Evolutionary conservation across 2,329 filamentous ascomycete species (phyloP).

Genomic region (Paecilomyces sp.): DNA sequence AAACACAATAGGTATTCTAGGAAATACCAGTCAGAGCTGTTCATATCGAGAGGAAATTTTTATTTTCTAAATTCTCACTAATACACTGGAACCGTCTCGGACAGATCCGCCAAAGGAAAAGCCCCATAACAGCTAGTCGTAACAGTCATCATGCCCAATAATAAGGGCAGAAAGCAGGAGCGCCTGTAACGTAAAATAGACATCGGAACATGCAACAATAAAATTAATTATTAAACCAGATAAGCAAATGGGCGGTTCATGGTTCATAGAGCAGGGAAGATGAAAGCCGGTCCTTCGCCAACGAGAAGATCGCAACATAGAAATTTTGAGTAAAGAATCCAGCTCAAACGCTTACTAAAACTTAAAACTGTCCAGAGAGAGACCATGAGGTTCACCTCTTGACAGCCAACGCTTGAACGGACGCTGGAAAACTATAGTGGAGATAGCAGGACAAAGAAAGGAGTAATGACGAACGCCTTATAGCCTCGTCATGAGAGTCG

Average conservation of each 20-base stretch:
- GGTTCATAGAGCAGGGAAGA: neutral
- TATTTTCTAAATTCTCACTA: too few species aligned
- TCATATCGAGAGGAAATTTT: too few species aligned
- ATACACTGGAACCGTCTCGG: too few species aligned
- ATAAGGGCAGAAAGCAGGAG: too few species aligned
- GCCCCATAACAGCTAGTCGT: too few species aligned
- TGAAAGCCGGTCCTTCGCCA: neutral
- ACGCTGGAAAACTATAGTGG: neutral
- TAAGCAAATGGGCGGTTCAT: neutral
- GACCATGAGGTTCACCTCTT: neutral
- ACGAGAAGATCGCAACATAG: neutral
- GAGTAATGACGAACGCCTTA: neutral
- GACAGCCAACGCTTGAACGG: neutral
- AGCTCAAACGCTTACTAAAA: neutral
- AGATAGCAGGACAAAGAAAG: neutral
- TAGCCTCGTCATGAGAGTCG: neutral
- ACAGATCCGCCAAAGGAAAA: too few species aligned
- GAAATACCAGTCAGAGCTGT: too few species aligned
- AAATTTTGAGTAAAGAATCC: neutral
- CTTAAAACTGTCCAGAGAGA: neutral
- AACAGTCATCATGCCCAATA: too few species aligned
- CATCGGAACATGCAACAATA: too few species aligned
- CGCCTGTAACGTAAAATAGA: too few species aligned
- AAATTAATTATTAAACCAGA: neutral
- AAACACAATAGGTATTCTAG: too few species aligned